Evolutionary conservation across 1,139 yeast genomes (phyloP).

Genomic region (Suhomyces terraborum): DNA sequence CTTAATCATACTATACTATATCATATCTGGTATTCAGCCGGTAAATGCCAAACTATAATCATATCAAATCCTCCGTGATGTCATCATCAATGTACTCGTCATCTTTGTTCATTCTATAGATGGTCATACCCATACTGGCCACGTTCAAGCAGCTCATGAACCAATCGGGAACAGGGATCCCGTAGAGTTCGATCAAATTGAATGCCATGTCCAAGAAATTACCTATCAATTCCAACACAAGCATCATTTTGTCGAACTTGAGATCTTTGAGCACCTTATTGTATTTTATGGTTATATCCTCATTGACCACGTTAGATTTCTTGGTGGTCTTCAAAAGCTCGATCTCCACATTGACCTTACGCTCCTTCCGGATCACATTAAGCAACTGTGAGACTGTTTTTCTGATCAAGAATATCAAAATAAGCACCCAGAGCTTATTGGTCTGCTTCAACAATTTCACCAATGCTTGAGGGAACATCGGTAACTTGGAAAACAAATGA

Average conservation of each 20-base stretch:
- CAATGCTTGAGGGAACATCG: conserved; percentile 44
- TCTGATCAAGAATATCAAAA: conserved; percentile 44
- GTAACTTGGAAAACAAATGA: conserved; percentile 44
- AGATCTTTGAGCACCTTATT: conserved; percentile 47
- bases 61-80: conserved; percentile 47
- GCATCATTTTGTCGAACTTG: conserved; percentile 48
- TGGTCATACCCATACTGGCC: conserved; percentile 51
- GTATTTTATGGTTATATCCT: conserved; percentile 39
- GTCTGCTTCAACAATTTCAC: conserved; percentile 42
- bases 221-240: conserved; percentile 45
- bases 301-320: conserved; percentile 25
- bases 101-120: conserved; percentile 54
- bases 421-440: conserved; percentile 48
- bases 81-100: conserved; percentile 53
- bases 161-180: conserved; percentile 45
- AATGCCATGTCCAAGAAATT: conserved; percentile 46
- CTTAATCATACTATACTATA: too few relatives aligned
- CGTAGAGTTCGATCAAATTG: conserved; percentile 44
- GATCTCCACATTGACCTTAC: conserved; percentile 42
- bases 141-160: conserved; percentile 45
- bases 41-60: conserved; percentile 3
- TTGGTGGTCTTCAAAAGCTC: conserved; percentile 32
- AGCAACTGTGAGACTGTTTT: conserved; percentile 47
- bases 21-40: neutral
- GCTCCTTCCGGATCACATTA: conserved; percentile 43